Percentiles rank a stretch among this genome's conserved stretches.
Evolutionary conservation across 495 filamentous ascomycete species (phyloP).

Genomic region (Chaetomidium leptoderma): DNA sequence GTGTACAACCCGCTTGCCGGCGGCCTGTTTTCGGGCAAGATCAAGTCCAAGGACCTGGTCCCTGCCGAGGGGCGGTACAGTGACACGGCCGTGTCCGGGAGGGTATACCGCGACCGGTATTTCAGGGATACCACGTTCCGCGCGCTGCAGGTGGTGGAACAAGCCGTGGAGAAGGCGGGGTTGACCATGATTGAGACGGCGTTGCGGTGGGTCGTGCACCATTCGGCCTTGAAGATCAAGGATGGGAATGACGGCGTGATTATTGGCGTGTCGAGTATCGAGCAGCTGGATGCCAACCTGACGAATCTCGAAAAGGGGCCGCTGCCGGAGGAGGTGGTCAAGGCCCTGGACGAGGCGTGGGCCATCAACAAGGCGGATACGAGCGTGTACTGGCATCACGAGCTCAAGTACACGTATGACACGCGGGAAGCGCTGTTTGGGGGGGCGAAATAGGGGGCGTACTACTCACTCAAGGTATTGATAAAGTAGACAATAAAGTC

Average conservation of each 20-base stretch:
- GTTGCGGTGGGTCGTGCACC: constrained; percentile 73
- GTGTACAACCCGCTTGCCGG: constrained; percentile 89
- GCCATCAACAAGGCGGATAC: constrained; percentile 60
- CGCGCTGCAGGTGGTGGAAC: constrained; percentile 69
- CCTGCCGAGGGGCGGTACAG: constrained; percentile 69
- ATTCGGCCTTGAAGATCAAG: constrained; percentile 71
- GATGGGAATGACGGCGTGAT: constrained; percentile 77
- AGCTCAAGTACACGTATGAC: constrained; percentile 71
- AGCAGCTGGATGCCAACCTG: constrained; percentile 73
- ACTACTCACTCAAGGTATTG: no score
- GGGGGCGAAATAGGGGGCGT: constrained; percentile 31
- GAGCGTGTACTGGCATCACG: constrained; percentile 70
- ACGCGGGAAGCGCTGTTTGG: constrained; percentile 63
- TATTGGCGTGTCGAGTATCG: constrained; percentile 69
- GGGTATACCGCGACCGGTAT: constrained; percentile 71
- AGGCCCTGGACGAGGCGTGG: constrained; percentile 78
- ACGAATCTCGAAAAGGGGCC: constrained; percentile 79
- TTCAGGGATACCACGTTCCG: constrained; percentile 76
- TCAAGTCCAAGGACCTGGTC: constrained; percentile 61
- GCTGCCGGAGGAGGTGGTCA: constrained; percentile 76
- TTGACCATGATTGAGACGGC: constrained; percentile 80
- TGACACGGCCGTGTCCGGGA: constrained; percentile 50
- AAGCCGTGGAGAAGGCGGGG: constrained; percentile 66
- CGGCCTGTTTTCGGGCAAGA: constrained; percentile 80
- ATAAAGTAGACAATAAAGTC: background rate